These are phyloP conservation scores for Heritiera fomes DNA, from an alignment of 345 rosid species.

Conservation along the genomic window DNA sequence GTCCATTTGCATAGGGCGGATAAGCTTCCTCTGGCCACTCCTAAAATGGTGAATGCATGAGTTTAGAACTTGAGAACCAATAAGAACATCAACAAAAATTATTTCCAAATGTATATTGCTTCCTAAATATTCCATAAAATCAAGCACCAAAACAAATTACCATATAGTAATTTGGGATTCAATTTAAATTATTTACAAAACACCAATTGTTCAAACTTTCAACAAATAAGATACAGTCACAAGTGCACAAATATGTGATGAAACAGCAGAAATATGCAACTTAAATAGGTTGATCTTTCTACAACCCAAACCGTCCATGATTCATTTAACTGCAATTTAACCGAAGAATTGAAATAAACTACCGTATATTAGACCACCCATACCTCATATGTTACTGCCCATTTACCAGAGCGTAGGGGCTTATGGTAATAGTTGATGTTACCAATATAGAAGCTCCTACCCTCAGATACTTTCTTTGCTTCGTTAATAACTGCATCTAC, in stretches of 20 bases:
- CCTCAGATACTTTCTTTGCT: constrained; percentile 56
- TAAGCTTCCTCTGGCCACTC: constrained; percentile 98
- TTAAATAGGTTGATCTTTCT: neutral
- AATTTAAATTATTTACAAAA: neutral
- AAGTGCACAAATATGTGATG: neutral
- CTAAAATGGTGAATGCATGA: constrained; percentile 39
- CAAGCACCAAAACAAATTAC: neutral
- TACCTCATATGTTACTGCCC: constrained; percentile 98
- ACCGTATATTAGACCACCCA: neutral
- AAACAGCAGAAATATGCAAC: neutral
- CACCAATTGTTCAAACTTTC: neutral
- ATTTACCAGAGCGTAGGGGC: constrained; percentile 88
- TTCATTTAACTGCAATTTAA: neutral
- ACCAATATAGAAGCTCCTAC: constrained; percentile 73
- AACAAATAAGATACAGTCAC: neutral
- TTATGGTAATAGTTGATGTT: constrained; percentile 86
- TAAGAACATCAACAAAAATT: neutral
- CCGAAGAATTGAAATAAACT: neutral
- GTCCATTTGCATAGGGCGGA: constrained; percentile 96
- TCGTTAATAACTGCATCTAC: constrained; percentile 69
- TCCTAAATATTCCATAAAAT: neutral
- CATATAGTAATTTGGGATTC: neutral
- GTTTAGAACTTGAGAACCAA: neutral
- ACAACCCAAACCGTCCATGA: neutral
- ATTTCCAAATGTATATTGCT: neutral